These are phyloP conservation scores for Cryoendolithus antarcticus DNA, from an alignment of 2,329 filamentous ascomycete species.

Conservation along the genomic window DNA sequence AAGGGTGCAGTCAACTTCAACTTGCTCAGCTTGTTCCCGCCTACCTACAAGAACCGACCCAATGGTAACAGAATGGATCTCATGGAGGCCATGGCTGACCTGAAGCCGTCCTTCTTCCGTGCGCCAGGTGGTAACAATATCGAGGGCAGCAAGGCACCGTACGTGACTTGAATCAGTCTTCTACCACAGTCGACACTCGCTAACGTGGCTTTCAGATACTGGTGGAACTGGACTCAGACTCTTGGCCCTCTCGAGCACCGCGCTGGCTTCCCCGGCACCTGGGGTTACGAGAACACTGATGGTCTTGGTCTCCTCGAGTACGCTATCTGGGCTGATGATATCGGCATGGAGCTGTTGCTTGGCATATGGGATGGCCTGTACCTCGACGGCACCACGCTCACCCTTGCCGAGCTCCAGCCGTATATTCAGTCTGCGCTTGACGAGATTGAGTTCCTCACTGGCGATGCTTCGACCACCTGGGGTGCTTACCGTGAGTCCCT, in stretches of 20 bases:
- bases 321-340: conserved; percentile 43
- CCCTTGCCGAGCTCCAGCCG: conserved; percentile 34
- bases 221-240: conserved; percentile 39
- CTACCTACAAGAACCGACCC: no score
- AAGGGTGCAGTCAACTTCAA: no score
- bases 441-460: conserved; percentile 52
- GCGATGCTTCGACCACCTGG: conserved; percentile 41
- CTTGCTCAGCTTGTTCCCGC: no score
- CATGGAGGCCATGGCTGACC: no score
- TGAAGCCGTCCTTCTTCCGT: conserved; percentile 36
- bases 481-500: conserved; percentile 46
- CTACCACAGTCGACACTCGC: background rate
- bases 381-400: conserved; percentile 38
- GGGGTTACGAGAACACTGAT: conserved; percentile 50
- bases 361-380: conserved; percentile 47
- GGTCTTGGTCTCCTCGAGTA: conserved; percentile 53
- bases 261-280: conserved; percentile 43
- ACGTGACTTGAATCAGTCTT: background rate
- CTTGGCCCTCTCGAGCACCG: conserved; percentile 41
- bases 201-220: conserved; percentile 15
- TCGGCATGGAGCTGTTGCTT: conserved; percentile 44
- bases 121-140: conserved; percentile 52
- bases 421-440: conserved; percentile 47
- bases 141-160: conserved; percentile 26
- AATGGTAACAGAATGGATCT: no score